Percentiles rank a stretch among this genome's conserved stretches.
Evolutionary conservation across 75 land plant genomes (phyloP).

Genomic region (Adiantum capillusveneris): DNA sequence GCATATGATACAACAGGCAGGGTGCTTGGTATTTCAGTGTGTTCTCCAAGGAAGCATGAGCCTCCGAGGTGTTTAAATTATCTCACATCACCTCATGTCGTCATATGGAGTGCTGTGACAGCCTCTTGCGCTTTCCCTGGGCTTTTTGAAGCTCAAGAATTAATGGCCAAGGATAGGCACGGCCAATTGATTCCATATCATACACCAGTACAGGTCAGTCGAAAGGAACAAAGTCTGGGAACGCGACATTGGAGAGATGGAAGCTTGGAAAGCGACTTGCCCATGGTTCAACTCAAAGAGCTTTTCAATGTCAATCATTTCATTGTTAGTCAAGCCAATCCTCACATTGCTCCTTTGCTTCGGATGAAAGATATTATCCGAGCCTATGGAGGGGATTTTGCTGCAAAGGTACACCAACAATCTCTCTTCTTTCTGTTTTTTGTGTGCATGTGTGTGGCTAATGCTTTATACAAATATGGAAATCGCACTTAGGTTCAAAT

Average conservation of each 20-base stretch:
- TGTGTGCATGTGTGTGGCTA: too few relatives aligned
- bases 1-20: constrained; percentile 97
- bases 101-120: constrained; percentile 99
- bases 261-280: constrained; percentile 93
- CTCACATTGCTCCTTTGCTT: constrained; percentile 87
- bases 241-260: constrained; percentile 96
- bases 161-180: constrained; percentile 94
- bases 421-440: too few relatives aligned
- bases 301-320: constrained; percentile 98
- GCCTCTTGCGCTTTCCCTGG: constrained; percentile 99
- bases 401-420: constrained; percentile 98
- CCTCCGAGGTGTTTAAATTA: constrained; percentile 95
- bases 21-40: constrained; percentile 88
- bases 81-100: constrained; percentile 97
- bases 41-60: constrained; percentile 93
- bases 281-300: constrained; percentile 96
- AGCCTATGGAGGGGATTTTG: constrained; percentile 92
- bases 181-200: constrained; percentile 96
- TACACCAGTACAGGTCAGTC: constrained; percentile 72
- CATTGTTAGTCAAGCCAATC: constrained; percentile 98
- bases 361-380: constrained; percentile 84
- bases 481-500: too few relatives aligned
- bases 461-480: too few relatives aligned
- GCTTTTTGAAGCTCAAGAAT: constrained; percentile 96
- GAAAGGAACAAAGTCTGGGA: constrained; percentile 50